Evolutionary conservation across 192 early-diverging fungal genomes (phyloP).

Genomic region (Entrophospora sp.): DNA sequence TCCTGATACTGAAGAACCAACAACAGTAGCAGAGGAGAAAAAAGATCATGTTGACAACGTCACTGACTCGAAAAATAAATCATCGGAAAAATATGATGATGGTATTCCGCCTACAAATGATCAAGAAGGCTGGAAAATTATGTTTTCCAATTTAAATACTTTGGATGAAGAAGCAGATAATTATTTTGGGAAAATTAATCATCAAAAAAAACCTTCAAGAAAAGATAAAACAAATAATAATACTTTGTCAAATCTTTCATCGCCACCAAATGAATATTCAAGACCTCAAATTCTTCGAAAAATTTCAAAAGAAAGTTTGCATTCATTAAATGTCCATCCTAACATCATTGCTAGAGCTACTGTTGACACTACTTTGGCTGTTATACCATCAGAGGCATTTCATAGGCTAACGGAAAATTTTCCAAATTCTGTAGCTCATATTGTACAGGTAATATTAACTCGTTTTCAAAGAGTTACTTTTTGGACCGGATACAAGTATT

Average conservation of each 20-base stretch:
- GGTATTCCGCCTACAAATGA: constrained; percentile 16
- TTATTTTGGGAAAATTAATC: neutral
- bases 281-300: neutral
- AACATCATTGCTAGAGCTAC: constrained; percentile 79
- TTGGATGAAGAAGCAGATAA: constrained; percentile 24
- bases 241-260: neutral
- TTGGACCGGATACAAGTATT: constrained; percentile 80
- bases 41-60: neutral
- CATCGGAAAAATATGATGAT: neutral
- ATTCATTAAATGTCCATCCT: constrained; percentile 37
- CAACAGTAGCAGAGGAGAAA: constrained; percentile 20
- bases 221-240: neutral
- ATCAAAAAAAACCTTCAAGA: neutral
- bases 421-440: constrained; percentile 87
- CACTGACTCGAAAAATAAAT: neutral
- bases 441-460: constrained; percentile 91
- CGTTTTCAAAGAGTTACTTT: constrained; percentile 93
- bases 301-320: constrained; percentile 2
- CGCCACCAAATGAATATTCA: neutral
- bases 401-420: constrained; percentile 80
- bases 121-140: constrained; percentile 27
- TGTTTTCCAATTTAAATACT: constrained; percentile 29
- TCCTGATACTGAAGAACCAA: constrained; percentile 34
- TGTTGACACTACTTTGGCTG: constrained; percentile 81
- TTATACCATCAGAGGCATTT: constrained; percentile 92